Conservation (phyloP, 805 yeast genomes). For the Debaryomyces castellii region DNA sequence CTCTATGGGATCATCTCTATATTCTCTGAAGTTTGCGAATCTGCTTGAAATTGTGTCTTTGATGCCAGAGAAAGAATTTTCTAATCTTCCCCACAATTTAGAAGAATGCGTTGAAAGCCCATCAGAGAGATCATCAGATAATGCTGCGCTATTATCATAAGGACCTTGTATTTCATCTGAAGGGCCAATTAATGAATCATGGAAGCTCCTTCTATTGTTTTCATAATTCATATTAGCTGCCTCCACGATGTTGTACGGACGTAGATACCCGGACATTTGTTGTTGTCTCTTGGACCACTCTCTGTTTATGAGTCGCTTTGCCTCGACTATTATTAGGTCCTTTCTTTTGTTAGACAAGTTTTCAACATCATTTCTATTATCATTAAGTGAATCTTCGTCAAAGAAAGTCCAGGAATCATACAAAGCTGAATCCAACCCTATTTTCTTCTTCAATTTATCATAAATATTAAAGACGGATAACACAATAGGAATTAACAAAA, state of each 20-base stretch:
- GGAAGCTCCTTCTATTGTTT: slow-evolving; percentile 23
- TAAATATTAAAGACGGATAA: slow-evolving; percentile 66
- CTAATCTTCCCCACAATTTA: slow-evolving; percentile 26
- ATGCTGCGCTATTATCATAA: not conserved
- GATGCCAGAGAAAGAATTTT: slow-evolving; percentile 23
- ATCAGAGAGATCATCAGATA: not conserved
- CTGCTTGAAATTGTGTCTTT: slow-evolving; percentile 16
- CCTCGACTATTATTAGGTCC: slow-evolving; percentile 41
- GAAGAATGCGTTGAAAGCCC: not conserved
- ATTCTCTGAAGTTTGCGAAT: slow-evolving; percentile 7
- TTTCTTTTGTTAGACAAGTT: slow-evolving; percentile 22
- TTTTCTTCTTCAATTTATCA: slow-evolving; percentile 50
- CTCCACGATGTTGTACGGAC: slow-evolving; percentile 23
- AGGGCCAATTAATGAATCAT: slow-evolving; percentile 14
- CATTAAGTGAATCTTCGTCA: slow-evolving; percentile 27
- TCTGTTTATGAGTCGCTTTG: slow-evolving; percentile 37
- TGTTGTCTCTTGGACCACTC: slow-evolving; percentile 29
- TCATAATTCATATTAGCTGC: slow-evolving; percentile 31
- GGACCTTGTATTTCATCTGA: slow-evolving; percentile 9
- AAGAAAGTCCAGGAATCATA: slow-evolving; percentile 40
- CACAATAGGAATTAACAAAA: slow-evolving; percentile 67
- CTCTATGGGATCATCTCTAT: slow-evolving; percentile 14
- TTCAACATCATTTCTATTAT: slow-evolving; percentile 12
- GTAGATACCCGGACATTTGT: slow-evolving; percentile 13
- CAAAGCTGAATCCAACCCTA: slow-evolving; percentile 38